These are phyloP conservation scores for Aureobasidium sp. DNA, from an alignment of 2,329 filamentous ascomycete species.

Conservation along the genomic window DNA sequence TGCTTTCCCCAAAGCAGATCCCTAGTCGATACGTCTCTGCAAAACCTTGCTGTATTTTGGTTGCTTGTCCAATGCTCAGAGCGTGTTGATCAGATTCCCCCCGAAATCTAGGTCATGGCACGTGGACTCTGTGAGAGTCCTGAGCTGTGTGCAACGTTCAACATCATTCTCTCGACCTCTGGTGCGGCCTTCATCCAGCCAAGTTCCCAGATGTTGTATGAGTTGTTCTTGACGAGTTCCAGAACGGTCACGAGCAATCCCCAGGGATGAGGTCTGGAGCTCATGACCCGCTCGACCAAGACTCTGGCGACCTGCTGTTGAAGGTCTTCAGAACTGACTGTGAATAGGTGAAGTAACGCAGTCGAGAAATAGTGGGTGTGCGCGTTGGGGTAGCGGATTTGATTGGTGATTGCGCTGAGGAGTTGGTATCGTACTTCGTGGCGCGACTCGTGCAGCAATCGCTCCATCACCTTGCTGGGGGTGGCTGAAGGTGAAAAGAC, in stretches of 20 bases:
- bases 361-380: conserved; percentile 92
- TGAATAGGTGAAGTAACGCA: conserved; percentile 75
- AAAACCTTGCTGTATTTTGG: not conserved
- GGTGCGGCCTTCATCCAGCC: conserved; percentile 85
- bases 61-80: not conserved
- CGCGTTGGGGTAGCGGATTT: conserved; percentile 80
- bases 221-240: conserved; percentile 85
- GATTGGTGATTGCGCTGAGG: conserved; percentile 76
- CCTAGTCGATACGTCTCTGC: not conserved
- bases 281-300: conserved; percentile 76
- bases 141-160: conserved; percentile 19
- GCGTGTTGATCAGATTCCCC: not conserved
- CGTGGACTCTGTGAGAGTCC: conserved; percentile 10
- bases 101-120: conserved; percentile 7
- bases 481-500: conserved; percentile 56
- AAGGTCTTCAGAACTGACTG: conserved; percentile 55
- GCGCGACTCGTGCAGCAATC: conserved; percentile 61
- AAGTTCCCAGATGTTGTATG: conserved; percentile 84
- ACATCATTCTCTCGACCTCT: conserved; percentile 51
- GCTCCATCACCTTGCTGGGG: conserved; percentile 64
- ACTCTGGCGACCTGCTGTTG: conserved; percentile 87
- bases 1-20: conserved; percentile 1
- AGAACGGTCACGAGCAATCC: conserved; percentile 80
- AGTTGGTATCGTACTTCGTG: conserved; percentile 55
- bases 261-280: conserved; percentile 92